These are phyloP conservation scores for Xylaria sp. DNA, from an alignment of 495 filamentous ascomycete species.

Conservation along the genomic window DNA sequence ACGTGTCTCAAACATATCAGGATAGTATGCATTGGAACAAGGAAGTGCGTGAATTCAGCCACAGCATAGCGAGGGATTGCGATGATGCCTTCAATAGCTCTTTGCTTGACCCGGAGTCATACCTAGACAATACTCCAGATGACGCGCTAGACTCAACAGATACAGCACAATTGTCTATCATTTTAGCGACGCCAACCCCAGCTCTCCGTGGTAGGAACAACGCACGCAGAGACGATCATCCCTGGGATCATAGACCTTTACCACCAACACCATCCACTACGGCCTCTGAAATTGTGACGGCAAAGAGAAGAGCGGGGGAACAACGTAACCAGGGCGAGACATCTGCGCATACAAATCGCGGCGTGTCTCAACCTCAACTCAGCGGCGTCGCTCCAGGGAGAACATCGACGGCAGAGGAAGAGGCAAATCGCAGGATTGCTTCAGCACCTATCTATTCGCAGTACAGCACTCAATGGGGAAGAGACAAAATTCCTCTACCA, in stretches of 20 bases:
- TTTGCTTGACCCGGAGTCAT: conserved; percentile 56
- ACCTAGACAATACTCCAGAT: conserved; percentile 24
- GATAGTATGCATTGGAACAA: conserved; percentile 50
- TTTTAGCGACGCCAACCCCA: conserved; percentile 21
- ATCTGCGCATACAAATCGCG: background rate
- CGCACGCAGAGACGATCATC: conserved; percentile 14
- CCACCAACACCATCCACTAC: conserved; percentile 62
- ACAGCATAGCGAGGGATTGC: conserved; percentile 57
- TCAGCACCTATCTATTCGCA: conserved; percentile 63
- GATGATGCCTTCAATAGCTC: conserved; percentile 83
- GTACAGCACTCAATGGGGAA: conserved; percentile 39
- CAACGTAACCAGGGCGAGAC: background rate
- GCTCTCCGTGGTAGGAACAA: conserved; percentile 29
- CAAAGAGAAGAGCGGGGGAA: conserved; percentile 28
- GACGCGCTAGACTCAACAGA: conserved; percentile 16
- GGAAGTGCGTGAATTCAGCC: conserved; percentile 57
- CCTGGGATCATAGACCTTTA: conserved; percentile 53
- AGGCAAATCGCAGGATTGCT: conserved; percentile 50
- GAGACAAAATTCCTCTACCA: conserved; percentile 52
- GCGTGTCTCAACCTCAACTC: conserved; percentile 22
- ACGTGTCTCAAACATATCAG: conserved; percentile 23
- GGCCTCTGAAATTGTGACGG: conserved; percentile 44
- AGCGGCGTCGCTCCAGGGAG: conserved; percentile 8
- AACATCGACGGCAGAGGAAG: conserved; percentile 26
- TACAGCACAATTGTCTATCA: background rate